Conservation (phyloP, 768 basidiomycete species). For the Phanerodontia chrysosporium region DNA sequence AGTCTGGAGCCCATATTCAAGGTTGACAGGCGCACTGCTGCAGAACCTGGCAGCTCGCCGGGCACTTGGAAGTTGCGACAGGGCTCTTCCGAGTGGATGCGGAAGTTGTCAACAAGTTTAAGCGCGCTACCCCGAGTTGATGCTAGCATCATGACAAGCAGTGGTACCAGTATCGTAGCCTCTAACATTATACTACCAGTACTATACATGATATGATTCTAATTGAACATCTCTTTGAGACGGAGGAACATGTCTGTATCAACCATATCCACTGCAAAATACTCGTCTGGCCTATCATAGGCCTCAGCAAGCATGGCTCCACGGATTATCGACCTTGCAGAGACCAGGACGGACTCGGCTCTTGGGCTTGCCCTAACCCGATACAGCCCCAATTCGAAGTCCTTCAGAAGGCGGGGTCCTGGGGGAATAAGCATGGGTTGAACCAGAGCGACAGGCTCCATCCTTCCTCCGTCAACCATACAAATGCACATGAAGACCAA, state of each 20-base stretch:
- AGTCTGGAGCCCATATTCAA: too few species aligned
- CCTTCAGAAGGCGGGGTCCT: background rate
- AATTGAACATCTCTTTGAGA: background rate
- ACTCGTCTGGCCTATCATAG: background rate
- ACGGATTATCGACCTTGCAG: background rate
- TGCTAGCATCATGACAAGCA: too few species aligned
- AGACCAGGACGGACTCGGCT: background rate
- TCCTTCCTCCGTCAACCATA: background rate
- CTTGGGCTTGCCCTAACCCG: background rate
- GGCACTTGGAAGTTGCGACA: too few species aligned
- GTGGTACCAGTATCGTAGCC: too few species aligned
- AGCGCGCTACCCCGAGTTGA: too few species aligned
- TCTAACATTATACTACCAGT: too few species aligned
- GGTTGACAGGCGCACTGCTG: too few species aligned
- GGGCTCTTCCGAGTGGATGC: too few species aligned
- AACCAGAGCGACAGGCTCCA: background rate
- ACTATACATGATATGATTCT: too few species aligned
- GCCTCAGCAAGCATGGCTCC: constrained; percentile 2
- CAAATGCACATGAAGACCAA: background rate
- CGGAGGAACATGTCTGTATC: constrained; percentile 7
- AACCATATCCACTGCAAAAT: constrained; percentile 4
- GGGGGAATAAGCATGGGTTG: background rate
- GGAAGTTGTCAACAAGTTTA: too few species aligned
- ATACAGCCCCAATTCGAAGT: background rate
- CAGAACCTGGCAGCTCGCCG: too few species aligned